Base-by-base conservation (phyloP, 352 stramenopile species). In the Plasmopara muralis region DNA sequence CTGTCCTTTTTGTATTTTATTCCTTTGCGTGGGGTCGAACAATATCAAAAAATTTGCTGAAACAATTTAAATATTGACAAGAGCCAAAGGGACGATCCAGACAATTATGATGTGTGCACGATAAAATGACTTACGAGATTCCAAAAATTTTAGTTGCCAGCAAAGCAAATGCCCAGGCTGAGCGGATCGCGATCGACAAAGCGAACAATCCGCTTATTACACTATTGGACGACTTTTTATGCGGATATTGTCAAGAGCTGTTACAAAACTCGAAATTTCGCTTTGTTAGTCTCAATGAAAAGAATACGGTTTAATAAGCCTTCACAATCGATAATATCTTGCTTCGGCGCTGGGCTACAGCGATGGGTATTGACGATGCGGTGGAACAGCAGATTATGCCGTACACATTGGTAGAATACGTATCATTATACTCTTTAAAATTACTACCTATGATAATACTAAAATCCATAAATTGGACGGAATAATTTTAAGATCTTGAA, bases 221-320 rank as follows among this genome's bases (percentile, higher is more conserved):
- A 81, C 46, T 85, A 83, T 56, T 25, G 20, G 20, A 25, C 20
- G 20, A 81, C 72, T 5, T 83, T 85, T 52, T 78, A 69, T 46
- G 25, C 60, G 6, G 30, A 51, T 9, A 54, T 55, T 38, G 55
- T 83, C 34, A 60, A 68, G 20, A 55, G 67, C 6, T 82, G 83
- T 47, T 51, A 62, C 2, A 67, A 80, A 28, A 60, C 82, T 42
- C 65, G 75, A 5, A 78, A 82, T 45, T 86, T 86, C 42, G 54
- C 64, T 55, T 86, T 10, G 75, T 72, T 6, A 71, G 69, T 14
- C 83, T 85, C 35, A 25, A 58, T 85, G 39, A 70, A 83, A 29
- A 62, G 60, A 12, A 78, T 85, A 72, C 14, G 68, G 66, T 0
- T 54, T 62, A 0, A 30, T 55, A 10, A 42, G 52, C 0, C 62